These are phyloP conservation scores for Penicillium sp. DNA, from an alignment of 2,329 filamentous ascomycete species.

Conservation along the genomic window DNA sequence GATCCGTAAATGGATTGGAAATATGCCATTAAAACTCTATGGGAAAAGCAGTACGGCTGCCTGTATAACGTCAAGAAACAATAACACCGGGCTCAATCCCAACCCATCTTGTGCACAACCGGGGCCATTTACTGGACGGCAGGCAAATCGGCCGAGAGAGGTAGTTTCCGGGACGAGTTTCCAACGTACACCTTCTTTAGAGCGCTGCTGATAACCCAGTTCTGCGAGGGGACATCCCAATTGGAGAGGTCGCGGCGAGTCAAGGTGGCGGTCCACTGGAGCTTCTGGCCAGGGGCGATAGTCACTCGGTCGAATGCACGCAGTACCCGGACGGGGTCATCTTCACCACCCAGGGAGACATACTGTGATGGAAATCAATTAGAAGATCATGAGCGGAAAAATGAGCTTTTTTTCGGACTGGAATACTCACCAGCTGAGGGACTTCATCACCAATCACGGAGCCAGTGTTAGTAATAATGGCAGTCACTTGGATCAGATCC, in stretches of 20 bases:
- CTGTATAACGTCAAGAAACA: constrained; percentile 5
- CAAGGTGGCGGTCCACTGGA: constrained; percentile 65
- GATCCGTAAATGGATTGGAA: no score
- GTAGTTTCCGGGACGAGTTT: constrained; percentile 57
- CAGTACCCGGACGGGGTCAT: constrained; percentile 65
- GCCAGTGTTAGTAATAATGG: constrained; percentile 53
- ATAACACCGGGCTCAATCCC: background rate
- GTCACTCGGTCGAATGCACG: constrained; percentile 77
- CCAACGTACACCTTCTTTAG: constrained; percentile 61
- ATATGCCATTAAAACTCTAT: constrained; percentile 5
- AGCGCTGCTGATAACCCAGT: constrained; percentile 69
- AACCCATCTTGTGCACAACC: background rate
- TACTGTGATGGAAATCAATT: constrained; percentile 53
- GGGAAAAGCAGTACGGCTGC: constrained; percentile 3
- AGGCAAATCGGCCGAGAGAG: constrained; percentile 44
- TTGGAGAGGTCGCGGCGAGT: constrained; percentile 80
- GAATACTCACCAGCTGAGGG: constrained; percentile 46
- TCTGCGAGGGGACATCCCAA: constrained; percentile 76
- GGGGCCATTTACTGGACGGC: constrained; percentile 25
- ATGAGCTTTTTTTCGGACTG: constrained; percentile 5
- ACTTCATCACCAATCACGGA: constrained; percentile 51
- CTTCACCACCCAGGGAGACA: constrained; percentile 72
- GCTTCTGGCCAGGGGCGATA: constrained; percentile 66
- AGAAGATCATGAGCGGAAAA: no score
- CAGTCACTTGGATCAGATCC: constrained; percentile 49